Base-by-base conservation (phyloP, 148 eudicot genomes). In the Cornus kousa region DNA sequence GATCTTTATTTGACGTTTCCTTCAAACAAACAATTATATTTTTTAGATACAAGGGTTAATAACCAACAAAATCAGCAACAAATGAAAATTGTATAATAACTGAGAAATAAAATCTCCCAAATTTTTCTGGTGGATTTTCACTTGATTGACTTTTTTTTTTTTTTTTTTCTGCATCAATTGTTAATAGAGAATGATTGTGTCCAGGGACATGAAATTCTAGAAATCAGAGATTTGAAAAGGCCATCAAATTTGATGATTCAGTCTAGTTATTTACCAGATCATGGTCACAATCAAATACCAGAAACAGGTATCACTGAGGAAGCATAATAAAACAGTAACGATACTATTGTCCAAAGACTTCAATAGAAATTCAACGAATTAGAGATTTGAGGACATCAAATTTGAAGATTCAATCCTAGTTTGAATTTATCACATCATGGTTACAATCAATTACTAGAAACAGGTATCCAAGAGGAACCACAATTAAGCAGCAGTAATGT, bases 1-100 rank as follows among this genome's bases (percentile, higher is more conserved):
- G 77, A 84, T 94, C 99, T 86, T 94, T 97, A 78, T 94, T 91
- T 80, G 99, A 90, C 60, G 95, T 91, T 85, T 97, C 99, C 99
- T 97, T 86, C 79, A 87, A 77, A 80, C 78, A 70, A 72, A 50
- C 82, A 71, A 75, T 7, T 48, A 77, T 32, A 59, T 70, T 39
- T 71, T 19, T 65, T 60, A 74, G 77, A 32, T 35, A 60, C 37
- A 68, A 74, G 50, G 65, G 53, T 22, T 23, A 23, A 72, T 20
- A 66, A 60, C 59, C 39, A 59, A 33, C 73, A 72, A 12, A 39
- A 59, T 31, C 70, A 71, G 74, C 22, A 53, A 9, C 69, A 9
- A 32, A 32, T 23, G 53, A 31, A 77, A 77, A 22, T 57, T 40
- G 40, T 55, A 40, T n/a, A 43, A 50, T n/a, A 62, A 39, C 76